These are phyloP conservation scores for Coniochaeta sp. DNA, from an alignment of 2,329 filamentous ascomycete species.

Conservation along the genomic window DNA sequence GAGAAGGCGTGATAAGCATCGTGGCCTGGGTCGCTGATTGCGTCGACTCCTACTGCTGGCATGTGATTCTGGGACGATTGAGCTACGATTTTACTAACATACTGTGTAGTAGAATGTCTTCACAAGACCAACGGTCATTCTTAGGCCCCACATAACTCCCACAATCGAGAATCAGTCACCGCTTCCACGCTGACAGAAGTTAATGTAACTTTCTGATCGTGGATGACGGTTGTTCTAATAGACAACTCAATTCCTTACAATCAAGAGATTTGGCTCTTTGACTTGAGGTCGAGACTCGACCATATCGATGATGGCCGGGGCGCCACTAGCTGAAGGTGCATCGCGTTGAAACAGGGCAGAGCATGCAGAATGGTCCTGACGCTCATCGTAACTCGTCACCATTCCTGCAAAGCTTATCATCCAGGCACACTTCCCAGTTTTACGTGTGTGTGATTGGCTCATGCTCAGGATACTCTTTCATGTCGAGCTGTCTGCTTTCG, in stretches of 20 bases:
- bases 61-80: not conserved
- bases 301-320: not conserved
- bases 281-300: not conserved
- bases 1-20: not conserved
- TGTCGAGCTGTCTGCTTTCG: not conserved
- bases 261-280: not conserved
- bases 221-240: too few species aligned
- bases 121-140: not conserved
- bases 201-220: too few species aligned
- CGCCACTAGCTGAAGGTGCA: not conserved
- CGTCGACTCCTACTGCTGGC: not conserved
- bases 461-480: not conserved
- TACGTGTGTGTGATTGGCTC: not conserved
- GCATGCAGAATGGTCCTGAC: not conserved
- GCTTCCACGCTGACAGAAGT: not conserved
- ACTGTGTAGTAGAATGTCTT: too few species aligned
- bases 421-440: not conserved
- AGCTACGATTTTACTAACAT: too few species aligned
- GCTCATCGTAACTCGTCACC: conserved; percentile 1
- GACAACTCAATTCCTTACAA: not conserved
- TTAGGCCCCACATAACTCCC: not conserved
- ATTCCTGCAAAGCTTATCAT: conserved; percentile 1
- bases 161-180: not conserved
- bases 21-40: not conserved
- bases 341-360: not conserved